Conservation (phyloP, 129 eudicot species). For the Chrysanthemum lavandulifolium region DNA sequence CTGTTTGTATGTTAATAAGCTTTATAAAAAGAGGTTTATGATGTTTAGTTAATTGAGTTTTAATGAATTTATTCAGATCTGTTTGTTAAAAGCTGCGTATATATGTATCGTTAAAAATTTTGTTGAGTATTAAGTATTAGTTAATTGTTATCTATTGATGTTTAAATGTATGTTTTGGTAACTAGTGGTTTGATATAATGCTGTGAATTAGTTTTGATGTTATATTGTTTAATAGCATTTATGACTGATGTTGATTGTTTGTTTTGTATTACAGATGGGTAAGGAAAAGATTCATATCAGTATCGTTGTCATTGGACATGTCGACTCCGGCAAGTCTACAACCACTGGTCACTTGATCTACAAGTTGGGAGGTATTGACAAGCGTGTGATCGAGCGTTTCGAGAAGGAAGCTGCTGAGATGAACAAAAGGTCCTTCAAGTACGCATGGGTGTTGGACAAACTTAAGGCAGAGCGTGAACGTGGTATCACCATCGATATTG, state of each 20-base stretch:
- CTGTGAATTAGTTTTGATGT: background rate
- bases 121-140: too few relatives aligned
- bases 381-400: conserved; percentile 54
- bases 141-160: too few relatives aligned
- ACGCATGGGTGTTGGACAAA: conserved; percentile 65
- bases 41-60: too few relatives aligned
- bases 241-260: background rate
- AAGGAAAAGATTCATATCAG: conserved; percentile 57
- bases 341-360: conserved; percentile 64
- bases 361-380: conserved; percentile 66
- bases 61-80: too few relatives aligned
- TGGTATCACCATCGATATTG: conserved; percentile 63
- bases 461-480: conserved; percentile 73
- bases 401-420: conserved; percentile 69
- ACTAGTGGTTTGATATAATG: too few relatives aligned
- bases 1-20: too few relatives aligned
- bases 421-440: conserved; percentile 64
- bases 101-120: too few relatives aligned
- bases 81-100: too few relatives aligned
- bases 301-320: conserved; percentile 63
- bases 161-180: too few relatives aligned
- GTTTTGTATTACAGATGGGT: conserved; percentile 41
- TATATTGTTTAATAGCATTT: too few relatives aligned
- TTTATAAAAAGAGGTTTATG: too few relatives aligned
- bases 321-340: conserved; percentile 64